phyloP scores from a whole-genome alignment of 768 basidiomycete species.

The Trametes sanguinea region DNA sequence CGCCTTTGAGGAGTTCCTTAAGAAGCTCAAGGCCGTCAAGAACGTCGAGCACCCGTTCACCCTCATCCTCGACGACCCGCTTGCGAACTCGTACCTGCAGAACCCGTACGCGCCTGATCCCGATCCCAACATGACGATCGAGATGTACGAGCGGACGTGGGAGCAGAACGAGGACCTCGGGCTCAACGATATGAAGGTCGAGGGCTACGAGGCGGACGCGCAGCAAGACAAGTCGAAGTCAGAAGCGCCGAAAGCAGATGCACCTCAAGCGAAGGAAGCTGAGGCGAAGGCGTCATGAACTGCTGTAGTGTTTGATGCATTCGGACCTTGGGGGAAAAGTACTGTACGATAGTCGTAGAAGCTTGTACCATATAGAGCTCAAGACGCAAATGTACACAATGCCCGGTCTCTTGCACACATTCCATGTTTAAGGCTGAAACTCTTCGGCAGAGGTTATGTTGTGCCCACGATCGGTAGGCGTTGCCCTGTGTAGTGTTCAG shows the following conservation, averaged over 20 bases:
- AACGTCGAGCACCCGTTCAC: slow-evolving; percentile 81
- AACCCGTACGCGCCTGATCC: slow-evolving; percentile 97
- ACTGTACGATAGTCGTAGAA: slow-evolving; percentile 12
- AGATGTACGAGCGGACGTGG: slow-evolving; percentile 79
- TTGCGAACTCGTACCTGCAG: slow-evolving; percentile 94
- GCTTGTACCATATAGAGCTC: slow-evolving; percentile 8
- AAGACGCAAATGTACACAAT: not conserved
- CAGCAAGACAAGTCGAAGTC: slow-evolving; percentile 5
- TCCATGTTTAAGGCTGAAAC: no score
- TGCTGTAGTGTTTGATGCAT: not conserved
- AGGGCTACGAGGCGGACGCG: slow-evolving; percentile 58
- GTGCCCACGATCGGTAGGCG: no score
- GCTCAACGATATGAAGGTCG: slow-evolving; percentile 86
- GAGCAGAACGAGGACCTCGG: slow-evolving; percentile 96
- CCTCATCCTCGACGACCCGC: slow-evolving; percentile 90
- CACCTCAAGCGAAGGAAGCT: not conserved
- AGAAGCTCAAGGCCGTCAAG: slow-evolving; percentile 79
- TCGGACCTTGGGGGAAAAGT: not conserved
- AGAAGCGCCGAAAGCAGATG: not conserved
- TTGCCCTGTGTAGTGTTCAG: no score
- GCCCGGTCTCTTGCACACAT: not conserved
- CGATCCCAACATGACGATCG: slow-evolving; percentile 89
- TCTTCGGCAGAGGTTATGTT: no score
- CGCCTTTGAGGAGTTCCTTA: slow-evolving; percentile 77
- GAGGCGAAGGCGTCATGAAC: slow-evolving; percentile 7